phyloP scores from a whole-genome alignment of 1,284 basidiomycete genomes.

The Fomes fomentarius region DNA sequence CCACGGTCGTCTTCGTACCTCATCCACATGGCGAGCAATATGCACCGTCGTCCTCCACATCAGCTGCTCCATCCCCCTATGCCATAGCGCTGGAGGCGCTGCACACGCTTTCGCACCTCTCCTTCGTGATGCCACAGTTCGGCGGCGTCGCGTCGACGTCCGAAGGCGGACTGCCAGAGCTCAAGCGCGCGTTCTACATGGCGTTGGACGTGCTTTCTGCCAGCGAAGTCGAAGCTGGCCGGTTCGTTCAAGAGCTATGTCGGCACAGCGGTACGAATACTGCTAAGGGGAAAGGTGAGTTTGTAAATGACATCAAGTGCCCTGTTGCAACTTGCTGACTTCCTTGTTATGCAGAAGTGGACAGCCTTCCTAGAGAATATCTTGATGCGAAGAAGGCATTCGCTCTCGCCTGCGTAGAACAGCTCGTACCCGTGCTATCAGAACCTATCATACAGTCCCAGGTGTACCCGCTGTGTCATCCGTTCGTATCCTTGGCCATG shows the following conservation, averaged over 20 bases:
- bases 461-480: conserved; percentile 61
- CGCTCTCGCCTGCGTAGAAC: conserved; percentile 67
- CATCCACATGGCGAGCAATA: conserved; percentile 25
- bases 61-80: conserved; percentile 39
- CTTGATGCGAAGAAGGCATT: conserved; percentile 61
- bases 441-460: conserved; percentile 49
- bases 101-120: conserved; percentile 59
- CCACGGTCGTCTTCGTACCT: conserved; percentile 54
- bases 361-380: conserved; percentile 24
- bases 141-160: conserved; percentile 64
- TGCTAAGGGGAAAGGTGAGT: conserved; percentile 23
- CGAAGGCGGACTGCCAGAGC: conserved; percentile 57
- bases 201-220: conserved; percentile 70
- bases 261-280: neutral
- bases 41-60: conserved; percentile 10
- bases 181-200: conserved; percentile 72
- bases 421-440: conserved; percentile 62
- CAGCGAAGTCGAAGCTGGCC: conserved; percentile 42
- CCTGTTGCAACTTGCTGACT: neutral
- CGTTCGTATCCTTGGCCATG: conserved; percentile 45
- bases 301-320: neutral
- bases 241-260: conserved; percentile 46
- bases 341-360: conserved; percentile 2
- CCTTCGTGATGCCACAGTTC: conserved; percentile 74
- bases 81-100: conserved; percentile 53